phyloP scores from a whole-genome alignment of 176 grass and related monocot species.

The Elaeis guineensis region DNA sequence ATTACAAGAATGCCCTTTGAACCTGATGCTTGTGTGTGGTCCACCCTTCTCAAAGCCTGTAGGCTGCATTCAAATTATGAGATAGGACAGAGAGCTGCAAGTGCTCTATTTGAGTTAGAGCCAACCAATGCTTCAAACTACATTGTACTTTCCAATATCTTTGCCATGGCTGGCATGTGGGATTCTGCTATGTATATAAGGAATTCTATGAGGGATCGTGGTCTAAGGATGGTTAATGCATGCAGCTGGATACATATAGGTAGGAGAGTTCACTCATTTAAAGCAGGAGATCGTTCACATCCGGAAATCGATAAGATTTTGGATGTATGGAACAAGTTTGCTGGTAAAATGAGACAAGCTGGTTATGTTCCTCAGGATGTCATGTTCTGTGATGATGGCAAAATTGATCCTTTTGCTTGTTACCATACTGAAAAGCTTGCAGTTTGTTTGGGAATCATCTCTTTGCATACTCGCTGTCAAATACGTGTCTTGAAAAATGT shows the following conservation, averaged over 20 bases:
- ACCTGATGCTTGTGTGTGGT: conserved; percentile 62
- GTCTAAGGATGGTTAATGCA: conserved; percentile 35
- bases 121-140: conserved; percentile 56
- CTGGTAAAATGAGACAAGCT: conserved; percentile 41
- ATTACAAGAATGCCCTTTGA: conserved; percentile 46
- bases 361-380: conserved; percentile 32
- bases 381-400: conserved; percentile 34
- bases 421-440: conserved; percentile 57
- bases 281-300: conserved; percentile 53
- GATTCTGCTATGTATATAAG: conserved; percentile 41
- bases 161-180: conserved; percentile 44
- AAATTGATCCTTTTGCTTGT: conserved; percentile 56
- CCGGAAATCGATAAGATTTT: conserved; percentile 35
- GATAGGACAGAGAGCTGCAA: conserved; percentile 46
- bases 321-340: conserved; percentile 32
- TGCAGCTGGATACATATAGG: conserved; percentile 41
- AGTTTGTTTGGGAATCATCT: conserved; percentile 47
- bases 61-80: conserved; percentile 51
- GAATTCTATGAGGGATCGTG: conserved; percentile 34
- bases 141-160: conserved; percentile 52
- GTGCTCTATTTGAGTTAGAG: conserved; percentile 57
- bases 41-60: conserved; percentile 60
- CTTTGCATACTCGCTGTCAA: conserved; percentile 18
- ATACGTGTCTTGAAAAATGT: conserved; percentile 61
- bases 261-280: conserved; percentile 30